Percentiles rank a stretch among this genome's conserved stretches.
These are phyloP conservation scores for Hericium rajendrae DNA, from an alignment of 768 basidiomycete species.

Conservation along the genomic window DNA sequence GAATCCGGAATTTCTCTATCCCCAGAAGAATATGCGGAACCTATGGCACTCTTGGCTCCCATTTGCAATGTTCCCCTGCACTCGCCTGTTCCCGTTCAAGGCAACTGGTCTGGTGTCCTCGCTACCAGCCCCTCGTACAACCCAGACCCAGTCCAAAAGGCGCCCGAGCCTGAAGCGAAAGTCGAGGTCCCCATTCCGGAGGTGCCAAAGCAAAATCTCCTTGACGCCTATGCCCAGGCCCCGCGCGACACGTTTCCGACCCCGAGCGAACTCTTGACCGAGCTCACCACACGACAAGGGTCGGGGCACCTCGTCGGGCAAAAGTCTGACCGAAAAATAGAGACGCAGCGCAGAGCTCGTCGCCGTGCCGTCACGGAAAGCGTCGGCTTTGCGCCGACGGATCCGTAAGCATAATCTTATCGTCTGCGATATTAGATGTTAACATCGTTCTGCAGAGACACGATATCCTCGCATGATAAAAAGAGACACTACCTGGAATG, in stretches of 20 bases:
- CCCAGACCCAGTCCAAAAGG: neutral
- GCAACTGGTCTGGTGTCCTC: conserved; percentile 7
- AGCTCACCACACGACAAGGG: conserved; percentile 25
- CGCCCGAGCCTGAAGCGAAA: neutral
- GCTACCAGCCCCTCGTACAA: neutral
- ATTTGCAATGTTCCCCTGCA: neutral
- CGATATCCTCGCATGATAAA: conserved; percentile 73
- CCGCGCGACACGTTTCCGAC: conserved; percentile 41
- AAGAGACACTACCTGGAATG: conserved; percentile 67
- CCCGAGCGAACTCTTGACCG: conserved; percentile 50
- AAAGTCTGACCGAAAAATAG: conserved; percentile 17
- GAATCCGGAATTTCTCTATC: no score
- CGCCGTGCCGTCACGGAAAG: conserved; percentile 48
- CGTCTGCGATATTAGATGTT: neutral
- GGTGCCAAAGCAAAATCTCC: conserved; percentile 3
- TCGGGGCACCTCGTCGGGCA: conserved; percentile 1
- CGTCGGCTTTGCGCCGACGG: conserved; percentile 48
- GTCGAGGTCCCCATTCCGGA: neutral
- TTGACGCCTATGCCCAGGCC: conserved; percentile 14
- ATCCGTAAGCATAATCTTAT: conserved; percentile 37
- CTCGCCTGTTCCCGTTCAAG: conserved; percentile 12
- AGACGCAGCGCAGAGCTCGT: conserved; percentile 46
- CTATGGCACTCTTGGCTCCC: no score
- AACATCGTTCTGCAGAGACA: conserved; percentile 33
- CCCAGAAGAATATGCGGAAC: no score